These are phyloP conservation scores for Alternaria angustiovoidea DNA, from an alignment of 2,329 filamentous ascomycete species.

Conservation along the genomic window DNA sequence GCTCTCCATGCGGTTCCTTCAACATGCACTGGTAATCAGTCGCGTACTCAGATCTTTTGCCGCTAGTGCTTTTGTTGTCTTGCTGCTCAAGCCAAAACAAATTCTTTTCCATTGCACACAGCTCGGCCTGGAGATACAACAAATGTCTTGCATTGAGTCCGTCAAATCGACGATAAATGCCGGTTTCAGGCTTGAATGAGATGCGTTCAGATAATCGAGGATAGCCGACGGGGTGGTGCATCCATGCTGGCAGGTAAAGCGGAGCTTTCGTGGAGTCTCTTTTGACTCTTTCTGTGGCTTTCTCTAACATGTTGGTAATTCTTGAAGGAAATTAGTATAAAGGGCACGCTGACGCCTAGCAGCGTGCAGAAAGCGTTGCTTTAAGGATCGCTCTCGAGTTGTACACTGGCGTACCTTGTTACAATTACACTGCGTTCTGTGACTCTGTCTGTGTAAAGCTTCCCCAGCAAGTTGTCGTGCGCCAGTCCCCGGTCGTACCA, in stretches of 20 bases:
- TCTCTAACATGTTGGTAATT: not conserved
- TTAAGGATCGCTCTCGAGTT: too few species aligned
- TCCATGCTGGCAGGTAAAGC: not conserved
- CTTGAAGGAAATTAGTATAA: not conserved
- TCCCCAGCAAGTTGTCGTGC: too few species aligned
- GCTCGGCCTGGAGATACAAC: conserved; percentile 23
- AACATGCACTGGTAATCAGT: not conserved
- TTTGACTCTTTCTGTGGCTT: not conserved
- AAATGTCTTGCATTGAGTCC: conserved; percentile 23
- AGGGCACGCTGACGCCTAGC: too few species aligned
- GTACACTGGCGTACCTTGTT: too few species aligned
- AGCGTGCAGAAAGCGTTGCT: too few species aligned
- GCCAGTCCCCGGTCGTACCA: too few species aligned
- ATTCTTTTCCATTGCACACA: conserved; percentile 3
- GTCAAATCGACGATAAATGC: conserved; percentile 25
- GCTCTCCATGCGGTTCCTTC: not conserved
- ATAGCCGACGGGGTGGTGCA: conserved; percentile 15
- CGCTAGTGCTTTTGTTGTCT: not conserved
- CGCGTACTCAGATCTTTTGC: not conserved
- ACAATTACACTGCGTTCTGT: too few species aligned
- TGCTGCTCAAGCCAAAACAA: not conserved
- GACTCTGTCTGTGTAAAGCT: too few species aligned
- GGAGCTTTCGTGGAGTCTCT: not conserved
- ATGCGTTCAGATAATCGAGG: conserved; percentile 22
- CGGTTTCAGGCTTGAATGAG: conserved; percentile 11